Conservation (phyloP, 768 basidiomycete species). For the Lactarius trivialis region DNA sequence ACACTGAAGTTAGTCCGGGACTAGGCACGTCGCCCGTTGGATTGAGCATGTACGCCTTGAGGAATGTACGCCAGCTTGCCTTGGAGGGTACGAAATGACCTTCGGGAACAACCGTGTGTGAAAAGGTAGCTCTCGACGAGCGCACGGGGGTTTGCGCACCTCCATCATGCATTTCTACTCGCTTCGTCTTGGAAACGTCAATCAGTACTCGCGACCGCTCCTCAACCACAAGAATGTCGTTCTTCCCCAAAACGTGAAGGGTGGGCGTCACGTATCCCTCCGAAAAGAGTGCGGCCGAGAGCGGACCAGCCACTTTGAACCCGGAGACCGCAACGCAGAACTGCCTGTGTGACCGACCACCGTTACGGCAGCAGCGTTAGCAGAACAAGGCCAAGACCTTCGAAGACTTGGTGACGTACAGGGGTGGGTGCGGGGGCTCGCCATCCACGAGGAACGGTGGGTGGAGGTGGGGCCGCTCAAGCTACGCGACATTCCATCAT, state of each 20-base stretch:
- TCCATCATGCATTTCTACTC: constrained; percentile 74
- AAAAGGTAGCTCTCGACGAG: not conserved
- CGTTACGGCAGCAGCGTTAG: constrained; percentile 3
- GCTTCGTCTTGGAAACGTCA: constrained; percentile 44
- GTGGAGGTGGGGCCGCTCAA: constrained; percentile 47
- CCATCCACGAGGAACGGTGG: constrained; percentile 60
- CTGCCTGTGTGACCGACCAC: constrained; percentile 35
- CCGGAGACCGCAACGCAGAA: constrained; percentile 77
- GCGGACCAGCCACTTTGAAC: constrained; percentile 46
- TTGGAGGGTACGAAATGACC: constrained; percentile 84
- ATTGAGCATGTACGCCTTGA: constrained; percentile 57
- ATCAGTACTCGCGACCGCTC: constrained; percentile 59
- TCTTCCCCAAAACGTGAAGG: constrained; percentile 71
- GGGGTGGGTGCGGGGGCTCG: constrained; percentile 62
- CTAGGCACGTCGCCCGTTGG: constrained; percentile 43
- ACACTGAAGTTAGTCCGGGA: constrained; percentile 32
- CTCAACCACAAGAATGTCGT: constrained; percentile 65
- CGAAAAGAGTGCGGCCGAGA: constrained; percentile 45
- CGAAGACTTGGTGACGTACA: constrained; percentile 40
- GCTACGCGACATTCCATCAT: constrained; percentile 30
- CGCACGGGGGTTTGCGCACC: constrained; percentile 40
- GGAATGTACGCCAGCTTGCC: constrained; percentile 67
- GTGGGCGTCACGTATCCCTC: constrained; percentile 60
- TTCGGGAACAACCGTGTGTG: constrained; percentile 26
- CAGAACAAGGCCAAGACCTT: constrained; percentile 1